A percentile compares a stretch with the other conserved stretches of the same genome.
Evolutionary conservation across 768 basidiomycete genomes (phyloP).

Genomic region (Podaxis sp.): DNA sequence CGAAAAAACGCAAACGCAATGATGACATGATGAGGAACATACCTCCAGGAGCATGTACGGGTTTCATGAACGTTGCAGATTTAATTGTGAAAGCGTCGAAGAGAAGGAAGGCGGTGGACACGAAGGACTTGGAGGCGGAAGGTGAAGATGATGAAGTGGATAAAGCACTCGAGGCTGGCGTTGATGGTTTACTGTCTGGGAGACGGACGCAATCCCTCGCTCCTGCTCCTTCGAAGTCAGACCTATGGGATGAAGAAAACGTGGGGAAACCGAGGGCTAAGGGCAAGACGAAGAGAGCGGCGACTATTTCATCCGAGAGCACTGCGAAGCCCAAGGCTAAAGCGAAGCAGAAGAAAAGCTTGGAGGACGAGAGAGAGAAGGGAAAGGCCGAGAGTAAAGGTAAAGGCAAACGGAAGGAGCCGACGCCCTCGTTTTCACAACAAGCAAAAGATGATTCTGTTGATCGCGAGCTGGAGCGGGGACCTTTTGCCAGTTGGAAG

Average conservation of each 20-base stretch:
- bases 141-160: constrained; percentile 71
- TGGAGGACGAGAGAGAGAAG: constrained; percentile 18
- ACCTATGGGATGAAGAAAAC: constrained; percentile 11
- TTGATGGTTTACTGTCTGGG: constrained; percentile 33
- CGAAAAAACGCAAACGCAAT: constrained; percentile 66
- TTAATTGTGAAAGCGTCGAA: constrained; percentile 52
- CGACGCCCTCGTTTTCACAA: constrained; percentile 13
- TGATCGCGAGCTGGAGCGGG: constrained; percentile 55
- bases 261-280: constrained; percentile 31
- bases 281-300: constrained; percentile 41
- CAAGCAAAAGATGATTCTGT: constrained; percentile 53
- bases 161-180: constrained; percentile 60
- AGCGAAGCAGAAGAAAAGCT: background rate
- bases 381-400: constrained; percentile 36
- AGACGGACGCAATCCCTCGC: constrained; percentile 54
- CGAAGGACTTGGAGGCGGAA: constrained; percentile 48
- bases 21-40: constrained; percentile 70
- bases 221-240: constrained; percentile 26
- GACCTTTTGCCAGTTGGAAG: constrained; percentile 22
- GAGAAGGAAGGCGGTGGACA: constrained; percentile 45
- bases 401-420: constrained; percentile 25
- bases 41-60: constrained; percentile 66
- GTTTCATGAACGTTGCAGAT: constrained; percentile 70
- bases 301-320: constrained; percentile 27
- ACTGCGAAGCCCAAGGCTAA: background rate